Evolutionary conservation across 2,329 filamentous ascomycete species (phyloP).

Genomic region (Raffaelea ambrosiae): DNA sequence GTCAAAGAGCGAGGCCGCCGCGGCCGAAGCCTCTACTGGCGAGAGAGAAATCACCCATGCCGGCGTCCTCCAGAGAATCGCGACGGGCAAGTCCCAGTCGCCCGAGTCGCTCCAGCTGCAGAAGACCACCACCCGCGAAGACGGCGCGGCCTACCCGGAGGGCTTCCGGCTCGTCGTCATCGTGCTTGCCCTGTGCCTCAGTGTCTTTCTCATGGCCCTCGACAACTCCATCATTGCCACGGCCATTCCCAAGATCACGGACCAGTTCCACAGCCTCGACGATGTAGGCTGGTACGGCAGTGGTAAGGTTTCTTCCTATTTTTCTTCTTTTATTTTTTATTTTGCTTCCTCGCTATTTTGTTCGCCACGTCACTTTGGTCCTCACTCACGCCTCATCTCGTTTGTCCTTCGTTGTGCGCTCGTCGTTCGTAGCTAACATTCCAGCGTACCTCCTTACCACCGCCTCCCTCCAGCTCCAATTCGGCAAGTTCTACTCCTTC

Average conservation of each 20-base stretch:
- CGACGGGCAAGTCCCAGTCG: too few relatives aligned
- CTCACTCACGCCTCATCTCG: conserved; percentile 4
- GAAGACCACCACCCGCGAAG: conserved; percentile 21
- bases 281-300: conserved; percentile 36
- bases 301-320: conserved; percentile 1
- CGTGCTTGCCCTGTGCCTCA: conserved; percentile 32
- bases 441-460: conserved; percentile 26
- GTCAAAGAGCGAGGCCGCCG: too few relatives aligned
- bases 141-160: conserved; percentile 27
- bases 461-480: conserved; percentile 22
- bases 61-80: too few relatives aligned
- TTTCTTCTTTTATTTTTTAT: background rate
- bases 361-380: background rate
- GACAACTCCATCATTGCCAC: conserved; percentile 24
- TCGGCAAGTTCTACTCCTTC: conserved; percentile 27
- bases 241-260: conserved; percentile 26
- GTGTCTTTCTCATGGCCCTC: conserved; percentile 35
- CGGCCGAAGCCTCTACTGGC: too few relatives aligned
- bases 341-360: background rate
- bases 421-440: too few relatives aligned
- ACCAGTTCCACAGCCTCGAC: conserved; percentile 25
- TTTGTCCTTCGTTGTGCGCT: too few relatives aligned
- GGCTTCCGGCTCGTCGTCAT: conserved; percentile 29
- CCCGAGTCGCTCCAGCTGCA: too few relatives aligned
- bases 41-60: too few relatives aligned